A percentile compares a stretch with the other conserved stretches of the same genome.
These are phyloP conservation scores for Pichia rugopelliculosa DNA, from an alignment of 805 yeast genomes.

Conservation along the genomic window DNA sequence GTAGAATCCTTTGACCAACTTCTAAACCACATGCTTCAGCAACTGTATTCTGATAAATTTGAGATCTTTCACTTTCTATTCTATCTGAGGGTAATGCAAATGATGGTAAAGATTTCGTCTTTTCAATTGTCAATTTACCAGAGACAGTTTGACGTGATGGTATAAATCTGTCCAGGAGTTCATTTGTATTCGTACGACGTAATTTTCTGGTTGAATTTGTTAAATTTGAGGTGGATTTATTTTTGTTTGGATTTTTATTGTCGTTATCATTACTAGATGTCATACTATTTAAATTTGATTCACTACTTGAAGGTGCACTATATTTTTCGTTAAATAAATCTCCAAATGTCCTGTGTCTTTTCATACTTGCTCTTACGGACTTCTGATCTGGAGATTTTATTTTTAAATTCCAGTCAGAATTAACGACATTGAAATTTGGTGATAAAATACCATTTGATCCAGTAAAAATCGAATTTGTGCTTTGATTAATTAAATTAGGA, in stretches of 20 bases:
- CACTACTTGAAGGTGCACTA: neutral
- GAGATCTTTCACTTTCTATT: constrained; percentile 45
- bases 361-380: constrained; percentile 5
- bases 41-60: constrained; percentile 67
- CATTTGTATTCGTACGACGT: constrained; percentile 31
- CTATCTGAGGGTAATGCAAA: constrained; percentile 43
- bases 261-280: neutral
- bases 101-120: constrained; percentile 25
- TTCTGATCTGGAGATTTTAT: neutral
- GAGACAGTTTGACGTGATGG: constrained; percentile 49
- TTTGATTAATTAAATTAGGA: constrained; percentile 24
- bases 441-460: constrained; percentile 25
- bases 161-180: constrained; percentile 47
- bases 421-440: constrained; percentile 30
- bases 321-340: constrained; percentile 11
- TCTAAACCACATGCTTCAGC: constrained; percentile 93
- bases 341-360: constrained; percentile 6
- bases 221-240: constrained; percentile 4
- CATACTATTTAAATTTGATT: neutral
- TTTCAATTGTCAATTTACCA: constrained; percentile 36
- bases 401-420: constrained; percentile 25
- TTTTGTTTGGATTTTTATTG: neutral
- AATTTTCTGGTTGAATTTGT: constrained; percentile 23
- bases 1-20: constrained; percentile 72
- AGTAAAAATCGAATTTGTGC: constrained; percentile 24